Percentiles rank a stretch among this genome's conserved stretches.
Evolutionary conservation across 2,329 filamentous ascomycete genomes (phyloP).

Genomic region (Aspergillus quadrilineatus): DNA sequence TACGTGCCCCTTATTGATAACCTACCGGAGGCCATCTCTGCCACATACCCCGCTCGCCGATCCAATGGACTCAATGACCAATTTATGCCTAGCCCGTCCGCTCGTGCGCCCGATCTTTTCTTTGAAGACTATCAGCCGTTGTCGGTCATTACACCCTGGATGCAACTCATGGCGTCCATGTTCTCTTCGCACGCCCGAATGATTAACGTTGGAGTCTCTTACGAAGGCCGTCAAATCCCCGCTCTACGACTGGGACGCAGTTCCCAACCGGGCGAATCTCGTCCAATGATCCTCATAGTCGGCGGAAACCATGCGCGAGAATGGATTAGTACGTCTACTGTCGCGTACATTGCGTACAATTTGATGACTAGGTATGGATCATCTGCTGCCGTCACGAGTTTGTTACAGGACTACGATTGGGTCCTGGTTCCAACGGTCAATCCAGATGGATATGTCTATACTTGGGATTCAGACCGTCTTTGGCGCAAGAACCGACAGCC

Average conservation of each 20-base stretch:
- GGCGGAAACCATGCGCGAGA: conserved; percentile 91
- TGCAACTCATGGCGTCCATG: conserved; percentile 84
- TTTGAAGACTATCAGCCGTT: conserved; percentile 91
- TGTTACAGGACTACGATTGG: conserved; percentile 82
- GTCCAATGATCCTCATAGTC: conserved; percentile 76
- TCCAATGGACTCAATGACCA: conserved; percentile 29
- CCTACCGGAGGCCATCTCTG: conserved; percentile 72
- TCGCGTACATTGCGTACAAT: conserved; percentile 86
- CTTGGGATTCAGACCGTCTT: conserved; percentile 84
- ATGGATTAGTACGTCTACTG: conserved; percentile 92
- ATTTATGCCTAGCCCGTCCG: conserved; percentile 30
- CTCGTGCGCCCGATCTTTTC: conserved; percentile 58
- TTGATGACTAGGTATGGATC: conserved; percentile 82
- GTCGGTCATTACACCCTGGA: conserved; percentile 83
- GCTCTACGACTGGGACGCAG: conserved; percentile 73
- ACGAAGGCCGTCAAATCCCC: conserved; percentile 81
- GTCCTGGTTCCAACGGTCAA: conserved; percentile 87
- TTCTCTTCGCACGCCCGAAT: conserved; percentile 77
- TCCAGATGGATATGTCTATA: conserved; percentile 91
- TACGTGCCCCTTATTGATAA: conserved; percentile 78
- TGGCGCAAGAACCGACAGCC: conserved; percentile 91
- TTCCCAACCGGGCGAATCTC: conserved; percentile 49
- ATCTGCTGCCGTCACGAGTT: conserved; percentile 65
- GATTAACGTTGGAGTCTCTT: conserved; percentile 77
- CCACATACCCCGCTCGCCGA: conserved; percentile 64